Evolutionary conservation across 495 filamentous ascomycete species (phyloP), one percentile per base, ranked within the genome.

Genomic region (Aspergillus ostianus): DNA sequence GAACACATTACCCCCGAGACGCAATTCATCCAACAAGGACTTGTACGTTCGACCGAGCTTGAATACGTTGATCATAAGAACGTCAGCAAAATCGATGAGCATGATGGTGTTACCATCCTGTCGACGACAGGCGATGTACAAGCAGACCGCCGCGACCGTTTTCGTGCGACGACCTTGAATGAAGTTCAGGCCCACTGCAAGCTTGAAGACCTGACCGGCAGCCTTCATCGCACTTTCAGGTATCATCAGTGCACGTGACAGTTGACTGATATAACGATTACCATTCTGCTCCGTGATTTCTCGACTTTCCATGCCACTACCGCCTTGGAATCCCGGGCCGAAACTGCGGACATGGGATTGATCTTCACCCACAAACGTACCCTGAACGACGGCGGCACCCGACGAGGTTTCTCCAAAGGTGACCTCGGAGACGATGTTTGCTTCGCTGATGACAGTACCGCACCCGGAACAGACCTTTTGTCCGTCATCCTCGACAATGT

Each of bases 71-170:
- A 91, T 81, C 69, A 80, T 84, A 48, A 93, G 76, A 49, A 90
- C 81, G 66, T 98, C 95, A 10, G 95, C 90, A 64, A 98, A 89
- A 76, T 98, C 94, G 68, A 98, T 97, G 17, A 98, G 81, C 89
- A 98, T 91, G 53, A 80, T 69, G 0, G 76, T 81, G 56, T 88
- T 88, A 17, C 75, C 75, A 45, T 73, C 85, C 82, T 73, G 83
- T 72, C 67, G 80, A 46, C 94, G 86, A 73, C 91, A 96, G 23
- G 90, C 90, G 56, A 90, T 87, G 64, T 97, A 98, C 23, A 98
- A 79, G 71, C 89, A 91, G 44, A 93, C 87, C 12, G 92, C 92
- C 36, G 88, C 87, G 8, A 97, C 92, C 21, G 86, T 90, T 55
- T 85, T 85, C 41, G 87, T 90, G n/a, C 87, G 85, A 51, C 94